Percentiles rank a stretch among this genome's conserved stretches.
These are phyloP conservation scores for Fusarium algeriense DNA, from an alignment of 2,329 filamentous ascomycete species.

Conservation along the genomic window DNA sequence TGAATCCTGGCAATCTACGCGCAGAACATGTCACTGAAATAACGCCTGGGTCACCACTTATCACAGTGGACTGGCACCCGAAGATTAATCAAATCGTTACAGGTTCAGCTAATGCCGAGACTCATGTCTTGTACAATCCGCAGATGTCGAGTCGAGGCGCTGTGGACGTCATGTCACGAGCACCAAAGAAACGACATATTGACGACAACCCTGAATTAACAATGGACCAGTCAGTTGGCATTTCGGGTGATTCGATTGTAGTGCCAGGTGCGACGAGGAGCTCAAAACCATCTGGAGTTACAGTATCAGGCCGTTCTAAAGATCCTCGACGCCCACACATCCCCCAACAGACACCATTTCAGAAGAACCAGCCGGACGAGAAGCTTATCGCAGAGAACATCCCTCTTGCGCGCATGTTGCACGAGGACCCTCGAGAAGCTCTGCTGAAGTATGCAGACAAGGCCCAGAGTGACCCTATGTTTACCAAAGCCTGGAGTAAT, in stretches of 20 bases:
- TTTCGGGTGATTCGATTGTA: slow-evolving; percentile 86
- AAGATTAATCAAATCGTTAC: slow-evolving; percentile 97
- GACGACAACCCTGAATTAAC: slow-evolving; percentile 92
- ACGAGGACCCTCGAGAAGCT: slow-evolving; percentile 95
- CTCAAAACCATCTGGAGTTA: slow-evolving; percentile 74
- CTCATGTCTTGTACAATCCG: slow-evolving; percentile 91
- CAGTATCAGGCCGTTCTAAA: slow-evolving; percentile 78
- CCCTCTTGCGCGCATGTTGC: slow-evolving; percentile 89
- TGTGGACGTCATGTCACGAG: slow-evolving; percentile 89
- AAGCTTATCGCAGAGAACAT: slow-evolving; percentile 90
- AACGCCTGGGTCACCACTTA: slow-evolving; percentile 85
- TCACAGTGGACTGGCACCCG: slow-evolving; percentile 90
- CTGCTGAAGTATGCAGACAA: slow-evolving; percentile 95
- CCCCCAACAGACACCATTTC: slow-evolving; percentile 87
- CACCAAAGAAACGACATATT: slow-evolving; percentile 93
- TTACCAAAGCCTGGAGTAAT: slow-evolving; percentile 91
- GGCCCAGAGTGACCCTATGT: slow-evolving; percentile 91
- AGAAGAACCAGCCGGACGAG: slow-evolving; percentile 89
- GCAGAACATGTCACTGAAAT: slow-evolving; percentile 88
- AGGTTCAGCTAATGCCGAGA: slow-evolving; percentile 90
- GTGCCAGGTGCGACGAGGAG: slow-evolving; percentile 71
- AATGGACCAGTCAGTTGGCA: slow-evolving; percentile 82
- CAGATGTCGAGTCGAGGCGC: slow-evolving; percentile 84
- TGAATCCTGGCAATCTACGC: slow-evolving; percentile 91
- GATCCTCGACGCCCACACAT: slow-evolving; percentile 90